These are phyloP conservation scores for Spencermartinsiella europaea DNA, from an alignment of 805 yeast genomes.

Conservation along the genomic window DNA sequence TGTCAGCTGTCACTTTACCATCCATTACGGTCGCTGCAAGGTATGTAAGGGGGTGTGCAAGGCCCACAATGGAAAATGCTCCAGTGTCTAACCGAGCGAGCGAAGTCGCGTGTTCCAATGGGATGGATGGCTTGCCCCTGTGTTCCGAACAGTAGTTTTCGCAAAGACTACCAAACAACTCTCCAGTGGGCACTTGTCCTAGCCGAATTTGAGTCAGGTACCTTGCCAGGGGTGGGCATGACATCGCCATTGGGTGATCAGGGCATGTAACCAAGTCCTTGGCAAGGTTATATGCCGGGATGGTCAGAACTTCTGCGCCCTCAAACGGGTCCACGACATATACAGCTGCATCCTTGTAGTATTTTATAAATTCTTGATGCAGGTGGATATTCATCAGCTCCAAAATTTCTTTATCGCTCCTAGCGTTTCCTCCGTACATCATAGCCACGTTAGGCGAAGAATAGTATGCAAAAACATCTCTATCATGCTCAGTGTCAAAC, in stretches of 20 bases:
- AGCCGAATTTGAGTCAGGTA: not conserved
- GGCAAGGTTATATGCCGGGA: slow-evolving; percentile 21
- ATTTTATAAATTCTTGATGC: slow-evolving; percentile 23
- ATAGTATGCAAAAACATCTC: slow-evolving; percentile 22
- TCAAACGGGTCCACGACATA: slow-evolving; percentile 22
- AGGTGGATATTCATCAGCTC: slow-evolving; percentile 26
- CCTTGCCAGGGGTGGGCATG: slow-evolving; percentile 24
- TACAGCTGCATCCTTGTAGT: slow-evolving; percentile 18
- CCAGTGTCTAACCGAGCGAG: slow-evolving; percentile 7
- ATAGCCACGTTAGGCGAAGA: slow-evolving; percentile 15
- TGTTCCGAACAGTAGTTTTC: slow-evolving; percentile 15
- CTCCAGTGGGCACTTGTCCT: not conserved
- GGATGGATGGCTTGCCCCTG: not conserved
- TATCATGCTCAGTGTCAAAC: slow-evolving; percentile 10
- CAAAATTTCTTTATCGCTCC: slow-evolving; percentile 14
- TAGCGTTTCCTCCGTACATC: slow-evolving; percentile 9
- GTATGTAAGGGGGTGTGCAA: slow-evolving; percentile 19
- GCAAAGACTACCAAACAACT: slow-evolving; percentile 8
- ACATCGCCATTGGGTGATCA: slow-evolving; percentile 4
- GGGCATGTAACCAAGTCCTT: slow-evolving; percentile 23
- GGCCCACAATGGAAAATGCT: slow-evolving; percentile 14
- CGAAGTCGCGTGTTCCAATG: not conserved
- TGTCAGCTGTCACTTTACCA: slow-evolving; percentile 7
- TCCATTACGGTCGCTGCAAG: slow-evolving; percentile 11
- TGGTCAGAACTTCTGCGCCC: slow-evolving; percentile 9